Base-by-base conservation (phyloP, 192 early-diverging fungal genomes). In the Coemansia pectinata region DNA sequence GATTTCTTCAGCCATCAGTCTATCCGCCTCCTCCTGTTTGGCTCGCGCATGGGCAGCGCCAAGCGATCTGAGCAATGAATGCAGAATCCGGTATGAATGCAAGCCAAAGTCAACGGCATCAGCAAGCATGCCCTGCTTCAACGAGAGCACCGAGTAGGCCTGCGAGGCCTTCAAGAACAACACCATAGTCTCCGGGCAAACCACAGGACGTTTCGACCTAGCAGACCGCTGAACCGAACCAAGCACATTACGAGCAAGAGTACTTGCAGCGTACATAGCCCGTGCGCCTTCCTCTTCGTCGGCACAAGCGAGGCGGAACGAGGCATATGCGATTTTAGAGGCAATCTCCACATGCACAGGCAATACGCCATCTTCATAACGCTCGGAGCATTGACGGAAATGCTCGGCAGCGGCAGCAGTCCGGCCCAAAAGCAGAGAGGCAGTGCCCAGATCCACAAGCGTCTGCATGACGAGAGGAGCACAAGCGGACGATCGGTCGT, bases 41-140 rank as follows among this genome's bases (percentile, higher is more conserved):
- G 59, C 59, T 21, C 68, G 68, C 48, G 36, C 48, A 31, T 63
- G 66, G 2, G 48, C 62, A 2, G 50, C 34, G 14, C 63, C 59
- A 59, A 84, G 36, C 0, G 77, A 73, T 34, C 64, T 67, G 1
- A 84, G 57, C 41, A 84, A 59, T 25, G 73, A 70, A 39, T 59
- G 57, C 31, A 84, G 57, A 5, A 84, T 65, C 6, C 82, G 82
- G 65, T 84, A 79, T 42, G 70, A 57, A n/a, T 84, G 82, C 15
- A 84, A 34, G 6, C 67, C 68, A 67, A 73, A 66, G 27, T 84
- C 77, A 17, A 84, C 55, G 0, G 82, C 57, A 27, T 79, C 77
- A 3, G 82, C 77, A 40, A 84, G 67, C 55, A 47, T 53, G 5
- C 82, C 82, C 23, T 68, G 68, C 63, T 73, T 72, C 48, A 79